Percentiles rank a stretch among this genome's conserved stretches.
These are phyloP conservation scores for Cadophora gregata DNA, from an alignment of 2,329 filamentous ascomycete species.

Conservation along the genomic window DNA sequence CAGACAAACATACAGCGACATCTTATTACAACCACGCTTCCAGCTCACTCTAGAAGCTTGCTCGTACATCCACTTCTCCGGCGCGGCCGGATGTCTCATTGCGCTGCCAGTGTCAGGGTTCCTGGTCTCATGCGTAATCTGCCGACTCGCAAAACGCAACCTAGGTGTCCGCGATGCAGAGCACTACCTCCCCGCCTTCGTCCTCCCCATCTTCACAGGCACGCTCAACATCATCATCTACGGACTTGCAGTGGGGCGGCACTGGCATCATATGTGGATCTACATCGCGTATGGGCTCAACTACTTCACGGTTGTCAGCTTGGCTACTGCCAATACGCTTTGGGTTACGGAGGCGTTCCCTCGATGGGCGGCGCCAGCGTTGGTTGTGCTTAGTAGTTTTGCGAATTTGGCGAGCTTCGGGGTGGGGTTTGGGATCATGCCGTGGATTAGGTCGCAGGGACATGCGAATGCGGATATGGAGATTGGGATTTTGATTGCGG, in stretches of 20 bases:
- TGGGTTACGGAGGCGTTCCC: constrained; percentile 35
- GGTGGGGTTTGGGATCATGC: constrained; percentile 24
- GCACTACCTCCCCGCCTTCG: constrained; percentile 34
- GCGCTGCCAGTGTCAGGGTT: constrained; percentile 21
- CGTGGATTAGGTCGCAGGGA: constrained; percentile 29
- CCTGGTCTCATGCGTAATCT: constrained; percentile 12
- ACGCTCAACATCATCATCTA: constrained; percentile 22
- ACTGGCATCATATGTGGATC: constrained; percentile 19
- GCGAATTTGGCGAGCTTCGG: constrained; percentile 21
- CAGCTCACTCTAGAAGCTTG: not conserved
- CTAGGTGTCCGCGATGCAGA: constrained; percentile 31
- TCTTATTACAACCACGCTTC: constrained; percentile 19
- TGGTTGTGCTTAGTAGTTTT: constrained; percentile 23
- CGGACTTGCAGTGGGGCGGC: constrained; percentile 15
- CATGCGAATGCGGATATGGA: constrained; percentile 23
- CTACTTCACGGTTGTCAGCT: constrained; percentile 19
- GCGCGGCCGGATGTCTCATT: constrained; percentile 20
- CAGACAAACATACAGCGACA: constrained; percentile 7
- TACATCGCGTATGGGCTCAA: constrained; percentile 25
- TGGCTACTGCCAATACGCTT: constrained; percentile 28
- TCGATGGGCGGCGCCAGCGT: constrained; percentile 29
- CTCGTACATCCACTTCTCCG: constrained; percentile 17
- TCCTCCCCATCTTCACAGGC: constrained; percentile 27
- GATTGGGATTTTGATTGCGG: constrained; percentile 25
- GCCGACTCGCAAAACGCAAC: constrained; percentile 24